phyloP scores from a whole-genome alignment of 805 yeast species.

The Ogataea populi-albae region DNA sequence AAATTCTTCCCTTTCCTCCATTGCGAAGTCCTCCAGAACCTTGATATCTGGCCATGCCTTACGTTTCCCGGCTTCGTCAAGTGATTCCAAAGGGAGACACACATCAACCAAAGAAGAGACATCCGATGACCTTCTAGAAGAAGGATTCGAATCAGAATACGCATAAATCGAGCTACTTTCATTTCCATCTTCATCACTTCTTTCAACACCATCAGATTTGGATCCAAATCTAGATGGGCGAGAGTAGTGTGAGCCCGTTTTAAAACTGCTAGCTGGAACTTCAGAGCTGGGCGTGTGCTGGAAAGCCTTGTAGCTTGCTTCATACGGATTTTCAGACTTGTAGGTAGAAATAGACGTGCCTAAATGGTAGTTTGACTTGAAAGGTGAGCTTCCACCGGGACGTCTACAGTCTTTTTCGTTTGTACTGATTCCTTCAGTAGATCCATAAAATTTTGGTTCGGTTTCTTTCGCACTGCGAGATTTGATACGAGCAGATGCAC shows the following conservation, averaged over 20 bases:
- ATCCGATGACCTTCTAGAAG: conserved; percentile 57
- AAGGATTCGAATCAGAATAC: conserved; percentile 62
- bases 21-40: conserved; percentile 72
- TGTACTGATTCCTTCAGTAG: not conserved
- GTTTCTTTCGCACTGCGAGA: not conserved
- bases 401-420: not conserved
- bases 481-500: not conserved
- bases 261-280: not conserved
- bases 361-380: conserved; percentile 9
- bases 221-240: conserved; percentile 1
- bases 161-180: conserved; percentile 29
- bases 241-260: conserved; percentile 2
- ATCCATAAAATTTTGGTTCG: not conserved
- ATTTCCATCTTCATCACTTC: conserved; percentile 12
- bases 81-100: conserved; percentile 75
- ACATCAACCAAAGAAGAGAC: conserved; percentile 87
- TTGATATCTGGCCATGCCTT: conserved; percentile 81
- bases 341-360: conserved; percentile 6
- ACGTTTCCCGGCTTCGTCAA: conserved; percentile 30
- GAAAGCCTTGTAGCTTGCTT: conserved; percentile 5
- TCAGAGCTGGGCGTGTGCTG: conserved; percentile 1
- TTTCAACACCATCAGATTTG: conserved; percentile 2
- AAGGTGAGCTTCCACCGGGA: conserved; percentile 1
- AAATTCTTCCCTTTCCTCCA: conserved; percentile 52
- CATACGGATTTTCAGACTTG: conserved; percentile 19